Evolutionary conservation across 768 basidiomycete genomes (phyloP).

Genomic region (Chalciporus chontae): DNA sequence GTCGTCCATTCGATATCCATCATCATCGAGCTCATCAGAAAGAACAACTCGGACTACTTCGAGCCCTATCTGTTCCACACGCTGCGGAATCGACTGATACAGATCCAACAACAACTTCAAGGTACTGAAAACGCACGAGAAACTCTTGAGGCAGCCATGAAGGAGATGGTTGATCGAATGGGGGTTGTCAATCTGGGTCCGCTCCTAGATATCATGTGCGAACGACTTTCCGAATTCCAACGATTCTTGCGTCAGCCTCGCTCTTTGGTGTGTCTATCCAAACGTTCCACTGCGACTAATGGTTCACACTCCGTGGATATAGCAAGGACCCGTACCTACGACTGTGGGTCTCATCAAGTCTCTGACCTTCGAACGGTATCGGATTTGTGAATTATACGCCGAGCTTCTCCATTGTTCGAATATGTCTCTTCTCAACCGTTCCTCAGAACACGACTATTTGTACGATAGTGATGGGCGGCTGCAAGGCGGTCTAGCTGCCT

Average conservation of each 20-base stretch:
- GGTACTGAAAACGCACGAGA: slow-evolving; percentile 58
- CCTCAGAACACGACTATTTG: slow-evolving; percentile 58
- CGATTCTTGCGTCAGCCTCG: slow-evolving; percentile 67
- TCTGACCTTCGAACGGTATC: slow-evolving; percentile 91
- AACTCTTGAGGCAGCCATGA: slow-evolving; percentile 66
- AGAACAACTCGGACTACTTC: slow-evolving; percentile 98
- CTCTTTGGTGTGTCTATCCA: slow-evolving; percentile 56
- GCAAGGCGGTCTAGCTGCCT: slow-evolving; percentile 77
- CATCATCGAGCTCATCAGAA: slow-evolving; percentile 90
- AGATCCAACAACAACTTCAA: slow-evolving; percentile 71
- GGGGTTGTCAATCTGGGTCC: slow-evolving; percentile 89
- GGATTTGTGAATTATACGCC: slow-evolving; percentile 95
- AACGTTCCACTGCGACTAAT: slow-evolving; percentile 3
- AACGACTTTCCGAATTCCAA: slow-evolving; percentile 66
- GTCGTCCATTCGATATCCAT: slow-evolving; percentile 85
- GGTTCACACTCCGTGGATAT: slow-evolving; percentile 9
- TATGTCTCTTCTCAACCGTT: slow-evolving; percentile 92
- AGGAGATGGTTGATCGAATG: slow-evolving; percentile 79
- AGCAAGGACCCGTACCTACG: slow-evolving; percentile 69
- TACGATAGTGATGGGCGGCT: slow-evolving; percentile 83
- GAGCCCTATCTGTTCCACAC: slow-evolving; percentile 97
- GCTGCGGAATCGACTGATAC: slow-evolving; percentile 84
- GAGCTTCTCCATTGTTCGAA: slow-evolving; percentile 97
- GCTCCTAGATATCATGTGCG: slow-evolving; percentile 70
- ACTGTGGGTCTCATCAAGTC: slow-evolving; percentile 74